Evolutionary conservation across 352 stramenopile species (phyloP), one percentile per base, ranked within the genome.

Genomic region (Pythium pyrilobum): DNA sequence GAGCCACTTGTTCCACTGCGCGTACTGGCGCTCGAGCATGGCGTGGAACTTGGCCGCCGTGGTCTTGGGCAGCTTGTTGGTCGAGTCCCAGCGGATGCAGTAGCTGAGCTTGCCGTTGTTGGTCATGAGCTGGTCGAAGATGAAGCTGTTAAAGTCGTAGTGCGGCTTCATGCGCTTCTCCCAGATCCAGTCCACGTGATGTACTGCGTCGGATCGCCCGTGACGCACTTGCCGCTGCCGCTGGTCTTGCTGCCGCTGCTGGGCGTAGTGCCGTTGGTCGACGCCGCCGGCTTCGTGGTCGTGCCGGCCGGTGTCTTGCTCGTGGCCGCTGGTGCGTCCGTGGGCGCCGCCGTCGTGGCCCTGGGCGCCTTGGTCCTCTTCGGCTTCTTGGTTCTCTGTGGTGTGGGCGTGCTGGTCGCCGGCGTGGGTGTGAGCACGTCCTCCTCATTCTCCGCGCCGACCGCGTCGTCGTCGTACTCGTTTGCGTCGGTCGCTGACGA

Each of bases 41-140:
- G 59, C 51, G 44, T 75, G 52, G 36, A 81, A 77, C 64, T 80
- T 72, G 52, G 61, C 64, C 11, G 70, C 70, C 13, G 62, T 57
- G 3, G 52, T 42, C 42, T 75, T 73, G 23, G 66, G 59, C 8
- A 81, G 65, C 36, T 64, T 68, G 33, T 80, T 61, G 12, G 64
- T 80, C 40, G 64, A 72, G 42, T 81, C 68, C 67, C 71, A 81
- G 28, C 71, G 71, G 15, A 81, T 38, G 51, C 71, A 81, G 67
- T 77, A 77, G 38, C 40, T 69, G 32, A 81, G 54, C 29, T 67
- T 66, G 52, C 64, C 68, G 28, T 77, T 67, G 56, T 67, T 71
- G 32, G 36, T 31, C 41, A 73, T 67, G 42, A 81, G 51, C 57
- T 81, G 71, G 62, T 81, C 66, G 18, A 71, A 70, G 58, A 81